Percentiles rank a stretch among this genome's conserved stretches.
Evolutionary conservation across 192 early-diverging fungal species (phyloP).

Genomic region (Coemansia reversa): DNA sequence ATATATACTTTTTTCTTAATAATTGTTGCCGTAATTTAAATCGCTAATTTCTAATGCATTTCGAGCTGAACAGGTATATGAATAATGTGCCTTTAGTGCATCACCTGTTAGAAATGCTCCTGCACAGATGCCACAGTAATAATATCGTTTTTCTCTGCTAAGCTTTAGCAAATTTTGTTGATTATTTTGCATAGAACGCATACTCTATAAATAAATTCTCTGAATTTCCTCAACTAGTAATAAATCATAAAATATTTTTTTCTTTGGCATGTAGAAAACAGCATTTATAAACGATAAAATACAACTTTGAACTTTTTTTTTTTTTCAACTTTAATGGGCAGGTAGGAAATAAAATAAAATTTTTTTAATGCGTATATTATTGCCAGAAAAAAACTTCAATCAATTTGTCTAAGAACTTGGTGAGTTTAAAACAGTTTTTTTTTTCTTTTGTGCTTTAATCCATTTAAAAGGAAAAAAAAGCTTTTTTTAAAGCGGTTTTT

Average conservation of each 20-base stretch:
- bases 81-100: slow-evolving; percentile 12
- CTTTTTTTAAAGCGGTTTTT: background rate
- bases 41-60: slow-evolving; percentile 2
- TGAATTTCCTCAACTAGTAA: background rate
- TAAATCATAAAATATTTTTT: background rate
- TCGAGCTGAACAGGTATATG: slow-evolving; percentile 7
- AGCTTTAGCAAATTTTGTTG: background rate
- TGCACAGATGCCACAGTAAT: slow-evolving; percentile 5
- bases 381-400: background rate
- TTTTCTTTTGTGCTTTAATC: background rate
- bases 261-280: background rate
- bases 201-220: background rate
- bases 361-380: background rate
- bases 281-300: no score
- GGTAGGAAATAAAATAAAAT: background rate
- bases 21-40: background rate
- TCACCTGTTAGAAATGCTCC: slow-evolving; percentile 16
- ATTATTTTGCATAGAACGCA: background rate
- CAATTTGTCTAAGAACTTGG: background rate
- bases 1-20: background rate
- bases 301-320: no score
- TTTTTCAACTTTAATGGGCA: background rate
- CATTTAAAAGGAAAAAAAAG: no score
- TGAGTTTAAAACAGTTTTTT: background rate
- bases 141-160: slow-evolving; percentile 10